Base-by-base conservation (phyloP, 2,329 filamentous ascomycete genomes). In the Furcasterigmium furcatum region DNA sequence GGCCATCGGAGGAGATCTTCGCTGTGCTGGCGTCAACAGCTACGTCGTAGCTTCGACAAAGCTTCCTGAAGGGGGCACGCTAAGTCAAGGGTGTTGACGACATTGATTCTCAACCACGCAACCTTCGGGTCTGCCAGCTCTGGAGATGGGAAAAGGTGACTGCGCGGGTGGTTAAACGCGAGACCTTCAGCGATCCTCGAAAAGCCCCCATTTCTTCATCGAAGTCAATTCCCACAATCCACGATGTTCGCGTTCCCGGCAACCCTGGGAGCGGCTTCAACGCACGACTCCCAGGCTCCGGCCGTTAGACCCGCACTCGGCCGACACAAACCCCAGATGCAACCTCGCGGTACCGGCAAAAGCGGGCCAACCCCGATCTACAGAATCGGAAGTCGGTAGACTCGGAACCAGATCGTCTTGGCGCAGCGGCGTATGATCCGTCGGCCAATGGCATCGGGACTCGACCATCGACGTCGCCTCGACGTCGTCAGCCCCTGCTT, bases 11-110 rank as follows among this genome's bases (percentile, higher is more conserved):
- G n/a, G n/a, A n/a, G n/a, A n/a, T n/a, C n/a, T n/a, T n/a, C n/a
- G n/a, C n/a, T n/a, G n/a, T n/a, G n/a, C n/a, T n/a, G n/a, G n/a
- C n/a, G n/a, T n/a, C n/a, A n/a, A n/a, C n/a, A n/a, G n/a, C n/a
- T n/a, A n/a, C 12, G 24, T 27, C 24, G 12, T 27, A 27, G 24
- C 24, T 27, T 12, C 7, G 7, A 9, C 34, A 36, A 18, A 19
- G 34, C 34, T 36, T 18, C 34, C 19, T 18, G 12, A 16, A 36
- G 18, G 34, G 34, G 9, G 34, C 34, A 43, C 50, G 46, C 46
- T 44, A 51, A 41, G 14, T 30, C 27, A 41, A 3, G 36, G 41
- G 27, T 48, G 38, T 48, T 52, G 50, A 52, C 50, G 50, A 52
- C 50, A 52, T 52, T 41, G 48, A 52, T 21, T 48, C 13, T 18